Base-by-base conservation (phyloP, 208 protist genomes). In the Naegleria fowleri region DNA sequence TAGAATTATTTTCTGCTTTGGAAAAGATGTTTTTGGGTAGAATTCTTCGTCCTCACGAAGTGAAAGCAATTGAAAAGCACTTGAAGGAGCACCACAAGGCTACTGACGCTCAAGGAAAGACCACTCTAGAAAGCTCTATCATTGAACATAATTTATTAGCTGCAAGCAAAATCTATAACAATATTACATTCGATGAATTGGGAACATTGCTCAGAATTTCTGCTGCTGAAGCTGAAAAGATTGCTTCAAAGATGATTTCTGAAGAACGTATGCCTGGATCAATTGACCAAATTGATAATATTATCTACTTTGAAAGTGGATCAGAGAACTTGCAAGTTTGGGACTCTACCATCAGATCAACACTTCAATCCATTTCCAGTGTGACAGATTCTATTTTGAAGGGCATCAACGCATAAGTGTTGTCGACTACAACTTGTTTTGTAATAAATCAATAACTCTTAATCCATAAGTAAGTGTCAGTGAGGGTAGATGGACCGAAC, bases 141-240 rank as follows among this genome's bases (percentile, higher is more conserved):
- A 94, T 97, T 48, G 96, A 99, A 93, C 97, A 99, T 94, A 98
- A 98, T 92, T 92, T 98, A 19, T 93, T 96, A 6, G 92, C 96
- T 29, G 92, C 96, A 16, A 96, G 94, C 36, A 93, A 94, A 52
- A 79, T 98, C n/a, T 99, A 98, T 94, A 94, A 95, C 51, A 98
- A 98, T 91, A 98, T 98, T 91, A 93, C 94, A 41, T 96, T 99
- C 91, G 91, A 89, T 29, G 93, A 97, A 91, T 95, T 99, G 16
- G 97, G 95, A 33, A 40, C 76, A 9, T 93, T 98, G 33, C 93
- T 98, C 13, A 95, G 94, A 43, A 96, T 98, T 83, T 86, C 91
- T 15, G 55, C 93, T 6, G 87, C 91, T 33, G 91, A 96, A 84
- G 96, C 96, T 40, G 96, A 98, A 90, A 91, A 95, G 55, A 93